Conservation (phyloP, 257 asterid species). For the Capsicum baccatum region DNA sequence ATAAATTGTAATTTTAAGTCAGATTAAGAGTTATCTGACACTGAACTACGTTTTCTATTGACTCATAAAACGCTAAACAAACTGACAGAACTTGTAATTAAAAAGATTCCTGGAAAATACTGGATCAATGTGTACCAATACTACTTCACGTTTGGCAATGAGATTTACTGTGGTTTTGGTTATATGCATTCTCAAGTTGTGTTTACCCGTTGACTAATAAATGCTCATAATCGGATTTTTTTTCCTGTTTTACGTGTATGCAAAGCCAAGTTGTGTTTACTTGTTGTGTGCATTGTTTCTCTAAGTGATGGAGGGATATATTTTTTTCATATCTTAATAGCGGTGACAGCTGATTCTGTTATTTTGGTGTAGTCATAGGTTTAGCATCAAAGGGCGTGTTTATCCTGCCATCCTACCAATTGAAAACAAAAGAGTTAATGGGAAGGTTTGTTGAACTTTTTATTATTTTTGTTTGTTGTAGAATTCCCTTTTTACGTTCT, state of each 20-base stretch:
- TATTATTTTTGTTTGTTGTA: constrained; percentile 18
- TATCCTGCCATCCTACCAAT: constrained; percentile 84
- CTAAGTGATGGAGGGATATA: neutral
- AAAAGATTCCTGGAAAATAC: neutral
- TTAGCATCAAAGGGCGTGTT: constrained; percentile 79
- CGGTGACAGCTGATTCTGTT: neutral
- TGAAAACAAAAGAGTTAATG: constrained; percentile 59
- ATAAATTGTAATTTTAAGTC: neutral
- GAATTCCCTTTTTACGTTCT: neutral
- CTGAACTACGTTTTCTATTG: neutral
- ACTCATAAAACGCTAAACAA: neutral
- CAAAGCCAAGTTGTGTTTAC: neutral
- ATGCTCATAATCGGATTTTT: neutral
- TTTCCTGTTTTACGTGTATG: neutral
- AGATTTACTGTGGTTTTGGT: neutral
- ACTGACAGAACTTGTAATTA: neutral
- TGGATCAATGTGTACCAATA: neutral
- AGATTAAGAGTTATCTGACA: neutral
- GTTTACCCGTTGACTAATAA: neutral
- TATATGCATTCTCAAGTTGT: neutral
- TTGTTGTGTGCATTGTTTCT: neutral
- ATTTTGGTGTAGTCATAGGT: constrained; percentile 65
- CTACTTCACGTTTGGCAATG: neutral
- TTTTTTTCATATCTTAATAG: neutral
- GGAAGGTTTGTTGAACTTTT: constrained; percentile 56